Evolutionary conservation across 257 asterid species (phyloP).

Genomic region (Vinca minor): DNA sequence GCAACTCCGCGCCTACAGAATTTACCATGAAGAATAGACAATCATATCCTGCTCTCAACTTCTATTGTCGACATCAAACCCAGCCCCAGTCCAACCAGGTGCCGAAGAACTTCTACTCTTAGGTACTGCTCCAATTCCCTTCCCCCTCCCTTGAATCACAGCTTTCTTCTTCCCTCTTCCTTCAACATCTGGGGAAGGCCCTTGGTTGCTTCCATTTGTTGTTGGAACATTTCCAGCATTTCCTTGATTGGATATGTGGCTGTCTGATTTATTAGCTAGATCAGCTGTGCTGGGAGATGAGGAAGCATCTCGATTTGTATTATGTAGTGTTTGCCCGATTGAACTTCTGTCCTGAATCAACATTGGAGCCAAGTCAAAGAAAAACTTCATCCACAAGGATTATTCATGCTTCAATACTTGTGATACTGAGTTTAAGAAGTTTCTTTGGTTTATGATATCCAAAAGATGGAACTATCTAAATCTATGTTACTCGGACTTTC

Average conservation of each 20-base stretch:
- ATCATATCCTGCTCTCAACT: conserved; percentile 33
- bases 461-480: not conserved
- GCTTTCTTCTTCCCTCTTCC: conserved; percentile 61
- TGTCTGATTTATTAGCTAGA: conserved; percentile 27
- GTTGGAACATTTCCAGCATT: conserved; percentile 24
- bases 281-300: conserved; percentile 31
- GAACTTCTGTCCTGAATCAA: conserved; percentile 45
- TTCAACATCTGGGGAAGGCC: conserved; percentile 31
- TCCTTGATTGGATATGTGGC: conserved; percentile 26
- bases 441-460: not conserved
- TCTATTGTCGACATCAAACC: conserved; percentile 76
- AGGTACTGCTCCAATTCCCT: conserved; percentile 65
- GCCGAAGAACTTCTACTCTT: conserved; percentile 59
- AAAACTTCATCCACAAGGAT: not conserved
- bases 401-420: not conserved
- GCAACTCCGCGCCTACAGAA: not conserved
- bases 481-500: too few relatives aligned
- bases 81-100: conserved; percentile 90
- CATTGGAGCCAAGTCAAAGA: conserved; percentile 6
- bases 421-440: not conserved
- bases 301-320: conserved; percentile 30
- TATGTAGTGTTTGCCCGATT: conserved; percentile 30
- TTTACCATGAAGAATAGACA: conserved; percentile 8
- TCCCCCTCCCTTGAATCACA: conserved; percentile 56
- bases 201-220: conserved; percentile 39